Conservation (phyloP, 2,329 filamentous ascomycete genomes). For the Scedosporium boydii region DNA sequence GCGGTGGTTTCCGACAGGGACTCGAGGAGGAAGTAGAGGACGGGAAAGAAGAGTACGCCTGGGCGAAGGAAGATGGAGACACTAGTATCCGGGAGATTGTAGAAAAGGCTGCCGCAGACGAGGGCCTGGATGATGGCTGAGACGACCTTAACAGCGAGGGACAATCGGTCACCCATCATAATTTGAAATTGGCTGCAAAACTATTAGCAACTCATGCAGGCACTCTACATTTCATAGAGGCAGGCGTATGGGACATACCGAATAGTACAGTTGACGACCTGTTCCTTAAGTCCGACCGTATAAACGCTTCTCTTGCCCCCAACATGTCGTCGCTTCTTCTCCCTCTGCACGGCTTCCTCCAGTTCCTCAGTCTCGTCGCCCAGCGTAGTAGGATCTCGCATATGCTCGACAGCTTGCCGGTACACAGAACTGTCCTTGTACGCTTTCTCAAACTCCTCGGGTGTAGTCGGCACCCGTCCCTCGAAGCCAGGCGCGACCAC, state of each 20-base stretch:
- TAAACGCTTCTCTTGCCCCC: slow-evolving; percentile 14
- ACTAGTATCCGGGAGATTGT: slow-evolving; percentile 45
- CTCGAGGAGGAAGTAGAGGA: slow-evolving; percentile 35
- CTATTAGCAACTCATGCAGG: slow-evolving; percentile 10
- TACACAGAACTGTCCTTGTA: slow-evolving; percentile 29
- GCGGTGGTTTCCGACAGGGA: slow-evolving; percentile 22
- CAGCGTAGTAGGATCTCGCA: slow-evolving; percentile 12
- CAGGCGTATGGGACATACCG: slow-evolving; percentile 15
- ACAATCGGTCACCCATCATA: slow-evolving; percentile 20
- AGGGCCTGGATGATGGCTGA: slow-evolving; percentile 58
- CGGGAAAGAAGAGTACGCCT: slow-evolving; percentile 22
- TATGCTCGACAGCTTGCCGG: slow-evolving; percentile 10
- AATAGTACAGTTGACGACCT: slow-evolving; percentile 26
- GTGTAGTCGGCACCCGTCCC: slow-evolving; percentile 47
- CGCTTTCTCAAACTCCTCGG: slow-evolving; percentile 45
- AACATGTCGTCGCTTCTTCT: slow-evolving; percentile 15
- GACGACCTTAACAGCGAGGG: slow-evolving; percentile 28
- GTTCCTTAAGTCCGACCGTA: slow-evolving; percentile 15
- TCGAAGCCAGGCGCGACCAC: slow-evolving; percentile 49
- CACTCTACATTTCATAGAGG: slow-evolving; percentile 2
- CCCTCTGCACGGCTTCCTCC: slow-evolving; percentile 13
- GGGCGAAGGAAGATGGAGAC: slow-evolving; percentile 43
- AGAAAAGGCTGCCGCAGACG: slow-evolving; percentile 58
- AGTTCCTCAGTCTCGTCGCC: slow-evolving; percentile 34
- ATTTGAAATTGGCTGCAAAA: slow-evolving; percentile 20